phyloP scores from a whole-genome alignment of 345 rosid genomes.

The Eucalyptus globulus region DNA sequence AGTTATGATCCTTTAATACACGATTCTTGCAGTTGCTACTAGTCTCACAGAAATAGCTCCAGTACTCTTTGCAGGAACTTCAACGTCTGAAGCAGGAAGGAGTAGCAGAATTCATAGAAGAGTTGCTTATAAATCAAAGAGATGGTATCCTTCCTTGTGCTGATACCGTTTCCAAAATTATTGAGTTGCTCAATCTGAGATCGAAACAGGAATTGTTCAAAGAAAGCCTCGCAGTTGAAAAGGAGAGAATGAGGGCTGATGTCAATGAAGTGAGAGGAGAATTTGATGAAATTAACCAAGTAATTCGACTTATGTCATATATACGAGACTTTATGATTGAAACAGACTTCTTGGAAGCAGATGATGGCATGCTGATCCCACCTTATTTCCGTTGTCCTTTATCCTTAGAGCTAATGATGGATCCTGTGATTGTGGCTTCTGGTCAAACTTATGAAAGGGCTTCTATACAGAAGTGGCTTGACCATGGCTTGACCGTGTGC shows the following conservation, averaged over 20 bases:
- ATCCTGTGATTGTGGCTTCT: conserved; percentile 92
- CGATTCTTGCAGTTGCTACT: neutral
- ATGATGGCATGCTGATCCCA: conserved; percentile 52
- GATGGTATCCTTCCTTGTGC: conserved; percentile 32
- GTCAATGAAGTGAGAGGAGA: conserved; percentile 15
- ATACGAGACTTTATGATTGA: conserved; percentile 61
- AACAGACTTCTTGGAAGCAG: conserved; percentile 37
- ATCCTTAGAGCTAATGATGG: conserved; percentile 81
- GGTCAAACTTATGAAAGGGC: conserved; percentile 92
- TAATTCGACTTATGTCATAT: conserved; percentile 43
- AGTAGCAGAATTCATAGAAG: conserved; percentile 30
- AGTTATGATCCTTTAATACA: neutral
- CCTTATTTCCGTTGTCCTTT: conserved; percentile 79
- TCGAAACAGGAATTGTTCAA: conserved; percentile 59
- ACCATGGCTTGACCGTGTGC: conserved; percentile 65
- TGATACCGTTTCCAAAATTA: conserved; percentile 33
- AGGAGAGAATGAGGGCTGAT: conserved; percentile 45
- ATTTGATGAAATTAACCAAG: conserved; percentile 24
- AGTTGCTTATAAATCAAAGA: conserved; percentile 30
- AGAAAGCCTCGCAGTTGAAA: conserved; percentile 79
- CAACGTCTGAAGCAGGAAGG: conserved; percentile 34
- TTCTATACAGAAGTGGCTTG: conserved; percentile 86
- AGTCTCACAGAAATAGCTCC: conserved; percentile 13
- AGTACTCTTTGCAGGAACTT: conserved; percentile 62
- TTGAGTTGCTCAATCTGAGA: conserved; percentile 43